A percentile compares a stretch with the other conserved stretches of the same genome.
Evolutionary conservation across 345 rosid species (phyloP).

Genomic region (Linum trigynum): DNA sequence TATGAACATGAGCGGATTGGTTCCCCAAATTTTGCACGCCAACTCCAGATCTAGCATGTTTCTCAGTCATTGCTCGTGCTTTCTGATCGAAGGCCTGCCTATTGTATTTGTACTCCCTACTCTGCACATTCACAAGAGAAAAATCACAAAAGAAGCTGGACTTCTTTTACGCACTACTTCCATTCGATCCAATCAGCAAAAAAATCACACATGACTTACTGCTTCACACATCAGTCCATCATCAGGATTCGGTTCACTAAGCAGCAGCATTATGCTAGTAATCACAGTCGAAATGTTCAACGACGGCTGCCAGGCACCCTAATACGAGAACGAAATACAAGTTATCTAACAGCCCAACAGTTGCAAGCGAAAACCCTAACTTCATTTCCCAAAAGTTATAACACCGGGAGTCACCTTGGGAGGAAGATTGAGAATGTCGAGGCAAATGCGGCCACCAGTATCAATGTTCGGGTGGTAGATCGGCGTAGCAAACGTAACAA

Average conservation of each 20-base stretch:
- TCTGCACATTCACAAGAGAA: constrained; percentile 34
- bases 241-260: constrained; percentile 77
- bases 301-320: constrained; percentile 95
- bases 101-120: constrained; percentile 72
- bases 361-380: neutral
- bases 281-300: constrained; percentile 71
- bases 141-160: constrained; percentile 6
- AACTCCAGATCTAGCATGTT: constrained; percentile 43
- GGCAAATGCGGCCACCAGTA: constrained; percentile 78
- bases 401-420: constrained; percentile 44
- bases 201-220: constrained; percentile 32
- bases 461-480: constrained; percentile 83
- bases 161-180: neutral
- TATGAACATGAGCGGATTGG: constrained; percentile 19
- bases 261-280: constrained; percentile 54
- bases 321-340: constrained; percentile 8
- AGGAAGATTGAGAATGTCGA: constrained; percentile 83
- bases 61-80: constrained; percentile 60
- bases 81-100: constrained; percentile 60
- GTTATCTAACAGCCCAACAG: neutral
- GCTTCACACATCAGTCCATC: constrained; percentile 80
- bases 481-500: constrained; percentile 61
- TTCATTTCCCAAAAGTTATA: neutral
- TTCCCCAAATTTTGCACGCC: constrained; percentile 22
- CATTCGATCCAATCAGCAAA: neutral